A percentile compares a stretch with the other conserved stretches of the same genome.
These are phyloP conservation scores for Yamadazyma trypodendri DNA, from an alignment of 1,139 yeast genomes.

Conservation along the genomic window DNA sequence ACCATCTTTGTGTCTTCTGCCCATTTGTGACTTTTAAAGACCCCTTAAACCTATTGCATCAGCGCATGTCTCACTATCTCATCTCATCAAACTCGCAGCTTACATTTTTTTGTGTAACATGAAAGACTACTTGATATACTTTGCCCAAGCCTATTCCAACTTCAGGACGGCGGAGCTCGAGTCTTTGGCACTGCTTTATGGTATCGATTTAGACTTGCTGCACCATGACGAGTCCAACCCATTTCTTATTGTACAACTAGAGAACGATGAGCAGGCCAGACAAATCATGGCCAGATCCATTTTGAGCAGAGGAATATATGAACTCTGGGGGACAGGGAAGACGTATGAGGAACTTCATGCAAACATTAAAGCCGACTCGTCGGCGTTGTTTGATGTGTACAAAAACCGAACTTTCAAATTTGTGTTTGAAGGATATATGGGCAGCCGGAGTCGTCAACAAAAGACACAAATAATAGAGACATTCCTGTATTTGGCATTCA, in stretches of 20 bases:
- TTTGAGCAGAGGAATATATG: slow-evolving; percentile 74
- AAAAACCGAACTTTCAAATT: slow-evolving; percentile 66
- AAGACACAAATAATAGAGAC: slow-evolving; percentile 68
- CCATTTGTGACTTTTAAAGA: too few relatives aligned
- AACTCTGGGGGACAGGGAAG: slow-evolving; percentile 76
- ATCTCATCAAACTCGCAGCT: slow-evolving; percentile 2
- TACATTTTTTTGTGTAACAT: slow-evolving; percentile 17
- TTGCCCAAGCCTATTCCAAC: slow-evolving; percentile 81
- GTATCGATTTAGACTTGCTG: slow-evolving; percentile 58
- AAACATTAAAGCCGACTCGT: slow-evolving; percentile 38
- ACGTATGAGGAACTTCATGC: slow-evolving; percentile 58
- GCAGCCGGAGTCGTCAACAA: slow-evolving; percentile 54
- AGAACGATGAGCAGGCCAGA: slow-evolving; percentile 64
- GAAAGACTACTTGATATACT: slow-evolving; percentile 67
- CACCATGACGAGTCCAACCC: slow-evolving; percentile 63
- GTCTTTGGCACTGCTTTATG: slow-evolving; percentile 69
- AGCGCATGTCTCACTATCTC: neutral
- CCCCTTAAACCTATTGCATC: too few relatives aligned
- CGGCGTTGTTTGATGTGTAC: slow-evolving; percentile 31
- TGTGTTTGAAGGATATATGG: slow-evolving; percentile 74
- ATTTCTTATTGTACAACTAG: slow-evolving; percentile 65
- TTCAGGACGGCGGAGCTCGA: slow-evolving; percentile 83
- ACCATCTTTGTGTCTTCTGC: too few relatives aligned
- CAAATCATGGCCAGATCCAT: slow-evolving; percentile 66
- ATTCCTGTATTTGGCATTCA: slow-evolving; percentile 65